Percentiles rank a stretch among this genome's conserved stretches.
Conservation (phyloP, 306 rosid genomes). For the Hippophae tibetana region DNA sequence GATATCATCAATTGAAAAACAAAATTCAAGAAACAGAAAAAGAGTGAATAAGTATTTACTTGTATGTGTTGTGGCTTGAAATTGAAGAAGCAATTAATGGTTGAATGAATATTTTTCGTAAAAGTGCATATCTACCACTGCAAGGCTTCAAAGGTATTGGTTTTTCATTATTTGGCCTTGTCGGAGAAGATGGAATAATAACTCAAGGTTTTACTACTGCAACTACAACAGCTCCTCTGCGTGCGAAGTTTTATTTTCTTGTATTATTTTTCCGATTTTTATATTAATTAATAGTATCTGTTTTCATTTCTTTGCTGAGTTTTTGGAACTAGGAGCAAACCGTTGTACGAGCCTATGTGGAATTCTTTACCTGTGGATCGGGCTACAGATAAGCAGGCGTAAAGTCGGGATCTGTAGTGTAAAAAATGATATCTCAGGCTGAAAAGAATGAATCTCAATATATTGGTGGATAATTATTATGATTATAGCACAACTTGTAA, state of each 20-base stretch:
- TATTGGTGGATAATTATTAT: no score
- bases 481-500: no score
- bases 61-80: slow-evolving; percentile 13
- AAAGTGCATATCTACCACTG: neutral
- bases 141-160: slow-evolving; percentile 8
- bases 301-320: slow-evolving; percentile 32
- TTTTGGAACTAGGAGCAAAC: slow-evolving; percentile 44
- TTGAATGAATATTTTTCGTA: slow-evolving; percentile 12
- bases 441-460: neutral
- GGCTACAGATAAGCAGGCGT: slow-evolving; percentile 26
- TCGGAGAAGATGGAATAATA: slow-evolving; percentile 33
- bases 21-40: slow-evolving; percentile 7
- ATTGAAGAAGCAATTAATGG: slow-evolving; percentile 53
- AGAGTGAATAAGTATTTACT: neutral
- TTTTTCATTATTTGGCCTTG: slow-evolving; percentile 49
- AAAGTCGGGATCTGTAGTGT: neutral
- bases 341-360: slow-evolving; percentile 95
- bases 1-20: neutral
- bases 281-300: slow-evolving; percentile 6
- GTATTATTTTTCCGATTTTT: slow-evolving; percentile 5
- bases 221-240: neutral
- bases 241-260: neutral
- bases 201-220: neutral
- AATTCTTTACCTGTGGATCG: slow-evolving; percentile 21
- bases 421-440: no score